phyloP scores from a whole-genome alignment of 225 moss, liverwort and hornwort species.

The Pseudoscleropodium purum region DNA sequence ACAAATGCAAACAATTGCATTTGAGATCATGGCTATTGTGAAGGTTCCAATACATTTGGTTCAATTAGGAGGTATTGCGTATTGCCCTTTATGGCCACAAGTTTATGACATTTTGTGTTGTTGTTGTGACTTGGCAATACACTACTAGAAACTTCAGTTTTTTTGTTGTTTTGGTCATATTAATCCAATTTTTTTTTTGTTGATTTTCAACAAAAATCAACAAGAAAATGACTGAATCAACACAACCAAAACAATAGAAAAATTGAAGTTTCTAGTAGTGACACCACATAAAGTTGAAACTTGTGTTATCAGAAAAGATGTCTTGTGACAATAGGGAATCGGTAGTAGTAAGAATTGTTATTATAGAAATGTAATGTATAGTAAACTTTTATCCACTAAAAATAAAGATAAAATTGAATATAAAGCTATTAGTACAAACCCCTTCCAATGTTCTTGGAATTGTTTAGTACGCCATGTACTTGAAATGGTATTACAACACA shows the following conservation, averaged over 20 bases:
- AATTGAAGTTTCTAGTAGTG: too few species aligned
- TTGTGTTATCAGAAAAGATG: background rate
- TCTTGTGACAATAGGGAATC: fast-evolving
- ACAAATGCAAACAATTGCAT: fast-evolving
- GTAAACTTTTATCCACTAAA: fast-evolving
- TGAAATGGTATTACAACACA: too few species aligned
- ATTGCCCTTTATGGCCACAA: background rate
- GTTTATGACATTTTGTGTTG: background rate
- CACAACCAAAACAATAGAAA: too few species aligned
- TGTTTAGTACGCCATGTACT: background rate
- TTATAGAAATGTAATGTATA: fast-evolving
- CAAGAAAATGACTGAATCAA: too few species aligned
- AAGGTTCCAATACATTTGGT: background rate
- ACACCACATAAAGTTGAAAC: background rate
- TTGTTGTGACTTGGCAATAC: fast-evolving
- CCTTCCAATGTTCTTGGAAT: background rate
- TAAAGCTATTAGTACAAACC: fast-evolving
- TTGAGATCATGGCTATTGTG: background rate
- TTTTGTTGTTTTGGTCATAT: too few species aligned
- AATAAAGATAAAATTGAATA: background rate
- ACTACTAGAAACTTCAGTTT: too few species aligned
- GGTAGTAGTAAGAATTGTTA: fast-evolving
- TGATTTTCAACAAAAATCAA: too few species aligned
- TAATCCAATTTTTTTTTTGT: too few species aligned
- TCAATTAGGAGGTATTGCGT: background rate